Percentiles rank a stretch among this genome's conserved stretches.
phyloP scores from a whole-genome alignment of 1,284 basidiomycete genomes.

The Boletellus sp. region DNA sequence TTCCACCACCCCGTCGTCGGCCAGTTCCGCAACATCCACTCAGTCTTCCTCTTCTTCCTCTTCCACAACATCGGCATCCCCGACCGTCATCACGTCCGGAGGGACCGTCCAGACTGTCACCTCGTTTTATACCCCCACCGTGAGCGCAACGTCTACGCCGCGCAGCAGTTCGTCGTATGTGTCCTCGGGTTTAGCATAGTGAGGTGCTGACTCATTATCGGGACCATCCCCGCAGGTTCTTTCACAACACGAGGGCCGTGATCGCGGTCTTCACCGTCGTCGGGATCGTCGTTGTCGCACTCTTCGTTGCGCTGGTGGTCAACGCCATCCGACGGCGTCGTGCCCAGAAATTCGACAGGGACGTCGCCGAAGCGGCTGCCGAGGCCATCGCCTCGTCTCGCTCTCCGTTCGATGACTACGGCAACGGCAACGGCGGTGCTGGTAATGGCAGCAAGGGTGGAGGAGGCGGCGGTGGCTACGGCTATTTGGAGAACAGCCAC shows the following conservation, averaged over 20 bases:
- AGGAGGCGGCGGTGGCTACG: conserved; percentile 27
- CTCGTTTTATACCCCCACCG: conserved; percentile 2
- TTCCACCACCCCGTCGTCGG: conserved; percentile 1
- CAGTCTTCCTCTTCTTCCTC: background rate
- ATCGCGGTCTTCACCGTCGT: conserved; percentile 68
- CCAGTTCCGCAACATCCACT: conserved; percentile 7
- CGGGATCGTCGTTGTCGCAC: conserved; percentile 51
- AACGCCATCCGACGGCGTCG: conserved; percentile 57
- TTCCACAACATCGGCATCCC: background rate
- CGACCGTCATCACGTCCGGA: conserved; percentile 13
- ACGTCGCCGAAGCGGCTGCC: conserved; percentile 62
- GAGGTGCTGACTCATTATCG: conserved; percentile 13
- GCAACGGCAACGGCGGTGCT: conserved; percentile 26
- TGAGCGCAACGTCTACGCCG: background rate
- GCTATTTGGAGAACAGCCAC: conserved; percentile 59
- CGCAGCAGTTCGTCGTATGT: conserved; percentile 15
- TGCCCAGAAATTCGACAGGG: conserved; percentile 61
- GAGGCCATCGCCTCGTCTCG: conserved; percentile 49
- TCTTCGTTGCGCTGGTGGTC: conserved; percentile 52
- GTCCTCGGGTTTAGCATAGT: no score
- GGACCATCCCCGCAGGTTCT: conserved; percentile 49
- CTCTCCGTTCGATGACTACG: conserved; percentile 43
- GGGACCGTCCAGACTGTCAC: conserved; percentile 8
- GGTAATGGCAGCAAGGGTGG: background rate
- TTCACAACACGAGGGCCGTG: conserved; percentile 65